Evolutionary conservation across 2,329 filamentous ascomycete species (phyloP), one percentile per base, ranked within the genome.

Genomic region (Alternaria triticimaculans): DNA sequence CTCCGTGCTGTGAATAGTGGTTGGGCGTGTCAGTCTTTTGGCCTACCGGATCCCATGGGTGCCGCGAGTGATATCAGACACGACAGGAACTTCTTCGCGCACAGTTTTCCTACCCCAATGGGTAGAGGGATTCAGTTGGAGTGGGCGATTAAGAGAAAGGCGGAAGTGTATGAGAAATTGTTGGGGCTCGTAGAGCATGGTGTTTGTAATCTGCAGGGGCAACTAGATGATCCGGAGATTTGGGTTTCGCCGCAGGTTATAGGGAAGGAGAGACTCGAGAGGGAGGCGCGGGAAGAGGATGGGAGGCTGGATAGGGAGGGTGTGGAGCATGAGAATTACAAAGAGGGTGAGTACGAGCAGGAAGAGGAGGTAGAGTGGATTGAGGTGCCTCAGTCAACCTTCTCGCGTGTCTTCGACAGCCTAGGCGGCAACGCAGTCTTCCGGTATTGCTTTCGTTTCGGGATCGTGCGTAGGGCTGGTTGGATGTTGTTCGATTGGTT

Each of bases 141-240:
- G 33, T 37, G 15, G 33, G 33, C 33, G 33, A 15, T 37, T 0
- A 4, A n/a, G 15, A 4, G 15, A 4, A 37, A 37, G 15, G 1
- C 1, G 14, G 33, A 3, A 0, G 33, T 0, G 0, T 37, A 37
- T 37, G 15, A 2, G 4, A 3, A 1, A 0, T 3, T n/a, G 0
- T 0, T 37, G 14, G 33, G 33, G 33, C 0, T 37, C 0, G 14
- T 37, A 8, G 33, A 37, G 7, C 14, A 2, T 1, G 6, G 30
- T 1, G 4, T 33, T 33, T 15, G 14, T 33, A 4, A 0, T 0
- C 30, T 33, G 3, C 30, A 33, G 30, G 33, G 4, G 4, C 33
- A 37, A 7, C 8, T 37, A 1, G 33, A n/a, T n/a, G 15, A 37
- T n/a, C 1, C 15, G 33, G 4, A 0, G 33, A 10, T n/a, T 0